phyloP scores from a whole-genome alignment of 2,329 filamentous ascomycete species.

The Xylaria arbuscula region DNA sequence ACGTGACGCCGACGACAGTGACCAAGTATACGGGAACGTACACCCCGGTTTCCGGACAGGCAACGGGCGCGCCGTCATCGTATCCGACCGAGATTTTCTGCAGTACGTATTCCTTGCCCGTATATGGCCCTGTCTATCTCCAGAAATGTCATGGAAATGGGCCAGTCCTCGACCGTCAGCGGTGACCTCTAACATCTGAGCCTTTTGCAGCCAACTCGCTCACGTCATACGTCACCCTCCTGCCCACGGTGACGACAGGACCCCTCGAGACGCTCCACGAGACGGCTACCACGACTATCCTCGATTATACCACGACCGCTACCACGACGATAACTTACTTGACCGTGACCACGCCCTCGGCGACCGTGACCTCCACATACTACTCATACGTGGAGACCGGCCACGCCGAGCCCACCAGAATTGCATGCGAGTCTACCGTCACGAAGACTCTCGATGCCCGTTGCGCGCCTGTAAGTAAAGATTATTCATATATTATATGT shows the following conservation, averaged over 20 bases:
- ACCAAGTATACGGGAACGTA: conserved; percentile 46
- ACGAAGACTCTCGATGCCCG: conserved; percentile 45
- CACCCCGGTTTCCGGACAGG: conserved; percentile 42
- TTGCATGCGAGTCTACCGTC: conserved; percentile 36
- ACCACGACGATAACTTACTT: conserved; percentile 40
- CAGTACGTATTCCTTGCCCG: conserved; percentile 4
- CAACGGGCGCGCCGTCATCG: conserved; percentile 37
- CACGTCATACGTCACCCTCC: conserved; percentile 32
- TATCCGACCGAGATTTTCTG: conserved; percentile 41
- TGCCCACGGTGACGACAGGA: conserved; percentile 40
- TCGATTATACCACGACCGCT: conserved; percentile 45
- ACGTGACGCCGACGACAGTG: conserved; percentile 37
- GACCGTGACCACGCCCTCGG: conserved; percentile 25
- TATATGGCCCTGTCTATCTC: not conserved
- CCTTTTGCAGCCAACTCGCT: conserved; percentile 24
- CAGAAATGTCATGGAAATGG: not conserved
- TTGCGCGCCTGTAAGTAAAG: conserved; percentile 42
- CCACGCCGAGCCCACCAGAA: conserved; percentile 21
- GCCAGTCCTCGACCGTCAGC: not conserved
- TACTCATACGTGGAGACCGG: conserved; percentile 37
- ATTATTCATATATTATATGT: no score
- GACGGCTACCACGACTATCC: conserved; percentile 50
- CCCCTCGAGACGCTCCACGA: conserved; percentile 48
- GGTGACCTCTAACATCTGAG: not conserved
- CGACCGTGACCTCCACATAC: conserved; percentile 21